These are phyloP conservation scores for Boletus reticuloceps DNA, from an alignment of 768 basidiomycete genomes.

Conservation along the genomic window DNA sequence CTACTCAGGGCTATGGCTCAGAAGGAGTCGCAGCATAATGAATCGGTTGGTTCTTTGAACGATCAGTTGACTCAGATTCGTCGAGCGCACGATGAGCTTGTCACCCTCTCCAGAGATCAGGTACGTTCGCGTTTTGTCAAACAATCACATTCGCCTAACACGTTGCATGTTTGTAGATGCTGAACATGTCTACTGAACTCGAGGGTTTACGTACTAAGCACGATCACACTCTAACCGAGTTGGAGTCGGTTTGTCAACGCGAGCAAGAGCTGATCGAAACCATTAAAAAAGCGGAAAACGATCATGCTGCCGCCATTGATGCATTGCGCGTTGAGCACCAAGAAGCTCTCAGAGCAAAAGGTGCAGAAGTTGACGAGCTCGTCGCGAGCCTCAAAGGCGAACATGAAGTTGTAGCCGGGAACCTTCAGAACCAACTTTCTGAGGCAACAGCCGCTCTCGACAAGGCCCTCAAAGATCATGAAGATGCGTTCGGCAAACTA, in stretches of 20 bases:
- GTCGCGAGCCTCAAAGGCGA: constrained; percentile 49
- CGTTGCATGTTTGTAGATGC: constrained; percentile 42
- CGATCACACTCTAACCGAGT: constrained; percentile 44
- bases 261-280: constrained; percentile 54
- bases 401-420: constrained; percentile 39
- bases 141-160: not conserved
- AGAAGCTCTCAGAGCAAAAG: constrained; percentile 41
- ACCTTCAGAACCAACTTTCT: constrained; percentile 45
- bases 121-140: constrained; percentile 37
- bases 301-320: constrained; percentile 49
- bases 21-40: constrained; percentile 89
- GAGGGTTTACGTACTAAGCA: constrained; percentile 69
- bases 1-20: constrained; percentile 86
- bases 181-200: constrained; percentile 87
- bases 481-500: constrained; percentile 58
- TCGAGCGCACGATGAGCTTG: constrained; percentile 80
- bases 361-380: constrained; percentile 39
- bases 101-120: constrained; percentile 80
- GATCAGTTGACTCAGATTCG: constrained; percentile 64
- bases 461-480: constrained; percentile 54
- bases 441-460: constrained; percentile 42
- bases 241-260: constrained; percentile 56
- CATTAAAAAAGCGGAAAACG: constrained; percentile 48
- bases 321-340: constrained; percentile 45
- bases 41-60: constrained; percentile 71